Conservation (phyloP, 2,329 filamentous ascomycete species). For the Sarocladium oryzae region DNA sequence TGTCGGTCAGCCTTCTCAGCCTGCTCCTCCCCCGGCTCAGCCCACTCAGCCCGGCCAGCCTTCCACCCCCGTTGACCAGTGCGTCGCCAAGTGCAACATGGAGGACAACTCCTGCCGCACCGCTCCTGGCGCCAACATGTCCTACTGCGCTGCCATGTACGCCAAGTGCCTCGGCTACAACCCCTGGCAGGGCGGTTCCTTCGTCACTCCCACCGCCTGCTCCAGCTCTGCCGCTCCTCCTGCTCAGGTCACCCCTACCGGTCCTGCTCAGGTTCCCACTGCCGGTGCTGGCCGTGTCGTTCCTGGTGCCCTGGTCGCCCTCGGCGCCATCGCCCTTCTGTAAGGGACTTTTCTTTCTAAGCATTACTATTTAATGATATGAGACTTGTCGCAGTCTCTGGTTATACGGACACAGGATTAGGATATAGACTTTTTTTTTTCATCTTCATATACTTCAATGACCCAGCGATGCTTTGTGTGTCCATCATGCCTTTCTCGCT, state of each 20-base stretch:
- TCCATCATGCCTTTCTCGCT: not conserved
- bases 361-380: not conserved
- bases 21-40: conserved; percentile 10
- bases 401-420: not conserved
- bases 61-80: not conserved
- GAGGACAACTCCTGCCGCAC: not conserved
- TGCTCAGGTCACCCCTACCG: not conserved
- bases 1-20: not conserved
- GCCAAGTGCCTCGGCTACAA: conserved; percentile 8
- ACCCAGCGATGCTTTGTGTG: not conserved
- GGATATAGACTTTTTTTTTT: conserved; percentile 1
- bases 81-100: not conserved
- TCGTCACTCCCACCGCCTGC: conserved; percentile 8
- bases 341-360: not conserved
- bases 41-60: not conserved
- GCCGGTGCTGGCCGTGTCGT: conserved; percentile 3
- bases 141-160: conserved; percentile 3
- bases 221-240: conserved; percentile 1
- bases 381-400: not conserved
- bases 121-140: conserved; percentile 1
- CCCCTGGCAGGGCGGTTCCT: not conserved
- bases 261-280: not conserved
- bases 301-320: conserved; percentile 6
- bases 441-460: not conserved
- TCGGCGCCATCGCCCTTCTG: conserved; percentile 6